Percentiles rank a stretch among this genome's conserved stretches.
These are phyloP conservation scores for Kwoniella botswanensis DNA, from an alignment of 768 basidiomycete species.

Conservation along the genomic window DNA sequence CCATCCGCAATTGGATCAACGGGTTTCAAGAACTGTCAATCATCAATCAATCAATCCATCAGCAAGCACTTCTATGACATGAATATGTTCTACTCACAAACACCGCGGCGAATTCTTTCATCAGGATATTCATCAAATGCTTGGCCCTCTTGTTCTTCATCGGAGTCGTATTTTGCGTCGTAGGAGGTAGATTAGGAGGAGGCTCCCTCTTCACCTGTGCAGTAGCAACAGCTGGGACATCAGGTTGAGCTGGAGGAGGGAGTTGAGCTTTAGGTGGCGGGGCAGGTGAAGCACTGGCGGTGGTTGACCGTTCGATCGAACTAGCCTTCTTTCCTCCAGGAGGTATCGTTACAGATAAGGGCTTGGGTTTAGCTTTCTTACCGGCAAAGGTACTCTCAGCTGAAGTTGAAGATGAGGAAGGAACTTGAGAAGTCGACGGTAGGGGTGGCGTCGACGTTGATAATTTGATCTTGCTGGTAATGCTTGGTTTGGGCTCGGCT, in stretches of 20 bases:
- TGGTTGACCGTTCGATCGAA: constrained; percentile 8
- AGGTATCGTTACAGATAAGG: not conserved
- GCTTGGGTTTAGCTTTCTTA: constrained; percentile 27
- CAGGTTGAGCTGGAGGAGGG: not conserved
- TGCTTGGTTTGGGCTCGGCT: not conserved
- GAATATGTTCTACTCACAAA: constrained; percentile 26
- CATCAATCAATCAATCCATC: not conserved
- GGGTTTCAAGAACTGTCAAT: constrained; percentile 68
- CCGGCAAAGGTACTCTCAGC: constrained; percentile 7
- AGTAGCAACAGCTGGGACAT: not conserved
- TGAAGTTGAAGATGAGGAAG: not conserved
- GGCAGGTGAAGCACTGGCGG: constrained; percentile 2
- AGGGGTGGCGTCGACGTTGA: not conserved
- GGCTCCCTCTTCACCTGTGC: constrained; percentile 12
- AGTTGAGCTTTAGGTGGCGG: constrained; percentile 4
- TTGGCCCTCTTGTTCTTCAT: constrained; percentile 45
- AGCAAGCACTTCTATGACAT: not conserved
- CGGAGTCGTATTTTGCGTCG: constrained; percentile 29
- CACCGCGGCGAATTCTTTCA: constrained; percentile 31
- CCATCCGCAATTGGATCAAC: constrained; percentile 83
- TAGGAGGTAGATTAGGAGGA: constrained; percentile 34
- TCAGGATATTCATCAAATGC: constrained; percentile 30
- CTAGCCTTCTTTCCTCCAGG: constrained; percentile 5
- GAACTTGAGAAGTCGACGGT: not conserved
- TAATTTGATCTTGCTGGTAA: constrained; percentile 3